A percentile compares a stretch with the other conserved stretches of the same genome.
phyloP scores from a whole-genome alignment of 2,329 filamentous ascomycete genomes.

The Botrytis porri region DNA sequence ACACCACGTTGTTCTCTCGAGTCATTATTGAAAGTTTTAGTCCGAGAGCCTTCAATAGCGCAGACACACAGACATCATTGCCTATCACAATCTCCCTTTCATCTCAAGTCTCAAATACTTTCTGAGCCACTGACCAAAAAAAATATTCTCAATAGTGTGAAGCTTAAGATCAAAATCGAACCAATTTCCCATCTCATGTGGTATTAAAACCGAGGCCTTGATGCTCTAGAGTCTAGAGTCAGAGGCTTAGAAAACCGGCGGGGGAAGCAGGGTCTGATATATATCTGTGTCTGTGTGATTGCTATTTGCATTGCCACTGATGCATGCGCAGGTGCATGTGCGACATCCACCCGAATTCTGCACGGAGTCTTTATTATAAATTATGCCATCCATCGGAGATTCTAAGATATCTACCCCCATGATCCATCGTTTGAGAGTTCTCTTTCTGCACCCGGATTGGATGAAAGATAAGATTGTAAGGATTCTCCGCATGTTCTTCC shows the following conservation, averaged over 20 bases:
- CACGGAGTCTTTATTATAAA: background rate
- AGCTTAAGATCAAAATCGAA: background rate
- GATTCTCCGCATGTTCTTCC: conserved; percentile 1
- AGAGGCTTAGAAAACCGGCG: background rate
- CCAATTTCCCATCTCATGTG: background rate
- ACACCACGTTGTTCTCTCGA: background rate
- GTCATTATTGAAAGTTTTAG: background rate
- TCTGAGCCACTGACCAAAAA: background rate
- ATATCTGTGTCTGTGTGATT: background rate
- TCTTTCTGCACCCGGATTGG: background rate
- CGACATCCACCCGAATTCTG: background rate
- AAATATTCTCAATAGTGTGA: background rate
- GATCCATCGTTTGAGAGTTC: background rate
- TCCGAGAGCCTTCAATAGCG: conserved; percentile 5
- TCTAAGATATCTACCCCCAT: background rate
- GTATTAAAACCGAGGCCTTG: background rate
- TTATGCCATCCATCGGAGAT: background rate
- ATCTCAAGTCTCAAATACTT: background rate
- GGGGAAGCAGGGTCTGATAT: background rate
- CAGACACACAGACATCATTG: conserved; percentile 2
- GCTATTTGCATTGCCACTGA: background rate
- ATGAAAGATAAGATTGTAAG: background rate
- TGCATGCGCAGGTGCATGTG: background rate
- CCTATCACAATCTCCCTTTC: background rate
- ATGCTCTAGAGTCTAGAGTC: background rate